Percentiles rank a stretch among this genome's conserved stretches.
Conservation (phyloP, 2,329 filamentous ascomycete genomes). For the Fusarium nisikadoi region DNA sequence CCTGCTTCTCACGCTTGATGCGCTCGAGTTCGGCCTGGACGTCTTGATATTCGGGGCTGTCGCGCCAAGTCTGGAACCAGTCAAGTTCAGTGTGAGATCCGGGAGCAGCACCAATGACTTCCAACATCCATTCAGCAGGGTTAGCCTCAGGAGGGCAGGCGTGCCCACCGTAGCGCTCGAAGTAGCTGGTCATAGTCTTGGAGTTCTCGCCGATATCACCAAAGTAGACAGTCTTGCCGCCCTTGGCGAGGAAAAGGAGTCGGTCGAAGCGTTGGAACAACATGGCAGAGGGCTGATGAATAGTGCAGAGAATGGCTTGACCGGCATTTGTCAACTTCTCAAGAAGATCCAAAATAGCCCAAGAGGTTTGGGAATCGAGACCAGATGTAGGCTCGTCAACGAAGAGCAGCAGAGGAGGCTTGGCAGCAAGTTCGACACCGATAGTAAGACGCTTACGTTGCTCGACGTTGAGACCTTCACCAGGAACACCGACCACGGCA, state of each 20-base stretch:
- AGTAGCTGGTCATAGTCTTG: conserved; percentile 75
- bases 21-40: conserved; percentile 68
- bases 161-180: conserved; percentile 76
- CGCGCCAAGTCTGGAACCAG: conserved; percentile 72
- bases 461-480: conserved; percentile 82
- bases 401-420: conserved; percentile 89
- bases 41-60: conserved; percentile 64
- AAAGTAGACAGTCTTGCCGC: conserved; percentile 84
- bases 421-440: conserved; percentile 94
- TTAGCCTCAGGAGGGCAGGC: conserved; percentile 76
- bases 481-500: conserved; percentile 88
- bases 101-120: conserved; percentile 71
- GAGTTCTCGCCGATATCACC: conserved; percentile 81
- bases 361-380: conserved; percentile 92
- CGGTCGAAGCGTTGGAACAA: conserved; percentile 92
- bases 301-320: conserved; percentile 95
- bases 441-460: conserved; percentile 85
- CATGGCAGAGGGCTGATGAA: conserved; percentile 96
- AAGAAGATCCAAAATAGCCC: conserved; percentile 88
- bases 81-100: conserved; percentile 71
- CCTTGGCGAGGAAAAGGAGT: conserved; percentile 79
- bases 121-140: conserved; percentile 84
- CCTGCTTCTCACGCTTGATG: conserved; percentile 62
- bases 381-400: conserved; percentile 96
- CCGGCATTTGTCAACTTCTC: conserved; percentile 90